Conservation (phyloP, 1,284 basidiomycete species). For the Thecaphora frezii region DNA sequence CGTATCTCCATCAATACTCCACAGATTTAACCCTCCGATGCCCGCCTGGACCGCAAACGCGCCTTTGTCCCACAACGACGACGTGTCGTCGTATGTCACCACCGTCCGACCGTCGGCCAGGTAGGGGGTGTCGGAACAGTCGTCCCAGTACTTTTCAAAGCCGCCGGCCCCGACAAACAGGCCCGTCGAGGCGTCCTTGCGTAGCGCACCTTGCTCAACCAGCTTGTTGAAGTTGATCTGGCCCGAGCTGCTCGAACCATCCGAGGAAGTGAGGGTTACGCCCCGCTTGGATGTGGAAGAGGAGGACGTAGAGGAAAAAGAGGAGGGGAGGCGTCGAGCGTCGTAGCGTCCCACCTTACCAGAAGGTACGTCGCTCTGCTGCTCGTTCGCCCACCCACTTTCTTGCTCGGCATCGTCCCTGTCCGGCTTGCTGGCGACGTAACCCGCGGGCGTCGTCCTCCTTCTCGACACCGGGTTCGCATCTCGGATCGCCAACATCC, state of each 20-base stretch:
- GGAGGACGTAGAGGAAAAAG: not conserved
- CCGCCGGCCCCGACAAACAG: constrained; percentile 29
- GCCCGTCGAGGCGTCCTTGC: constrained; percentile 9
- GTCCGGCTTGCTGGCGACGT: not conserved
- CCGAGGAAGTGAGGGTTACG: constrained; percentile 9
- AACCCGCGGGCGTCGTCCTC: not conserved
- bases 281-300: constrained; percentile 12
- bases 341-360: constrained; percentile 4
- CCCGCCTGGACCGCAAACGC: constrained; percentile 38
- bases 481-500: not conserved
- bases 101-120: constrained; percentile 32
- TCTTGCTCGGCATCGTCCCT: no score
- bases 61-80: constrained; percentile 45
- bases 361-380: constrained; percentile 1
- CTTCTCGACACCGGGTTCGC: not conserved
- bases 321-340: not conserved
- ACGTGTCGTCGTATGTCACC: constrained; percentile 51
- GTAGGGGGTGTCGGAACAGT: constrained; percentile 49
- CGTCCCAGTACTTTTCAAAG: constrained; percentile 48
- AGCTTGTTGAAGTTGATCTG: constrained; percentile 44
- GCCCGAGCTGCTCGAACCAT: constrained; percentile 20
- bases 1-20: constrained; percentile 48
- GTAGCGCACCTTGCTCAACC: constrained; percentile 34
- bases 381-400: not conserved
- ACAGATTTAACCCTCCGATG: constrained; percentile 44